Percentiles rank a stretch among this genome's conserved stretches.
Conservation (phyloP, 371 early-diverging fungal species). For the Fennellomyces sp. region DNA sequence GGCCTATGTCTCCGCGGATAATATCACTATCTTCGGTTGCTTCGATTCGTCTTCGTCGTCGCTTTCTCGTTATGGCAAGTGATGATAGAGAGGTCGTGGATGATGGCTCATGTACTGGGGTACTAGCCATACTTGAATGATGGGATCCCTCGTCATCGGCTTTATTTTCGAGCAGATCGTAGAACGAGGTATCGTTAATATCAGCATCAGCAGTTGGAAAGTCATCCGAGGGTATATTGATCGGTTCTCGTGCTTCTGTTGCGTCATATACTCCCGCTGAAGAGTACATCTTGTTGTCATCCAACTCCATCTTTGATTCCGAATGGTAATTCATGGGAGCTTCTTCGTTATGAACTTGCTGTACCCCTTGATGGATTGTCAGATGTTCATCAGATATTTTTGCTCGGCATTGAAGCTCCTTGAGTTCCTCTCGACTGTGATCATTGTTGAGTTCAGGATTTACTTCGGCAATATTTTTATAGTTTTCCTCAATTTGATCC, state of each 20-base stretch:
- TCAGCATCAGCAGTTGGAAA: neutral
- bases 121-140: neutral
- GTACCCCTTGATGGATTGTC: too few species aligned
- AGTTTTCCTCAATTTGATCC: neutral
- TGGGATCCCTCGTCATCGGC: neutral
- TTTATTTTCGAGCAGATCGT: conserved; percentile 2
- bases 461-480: too few species aligned
- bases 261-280: too few species aligned
- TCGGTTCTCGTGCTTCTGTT: neutral
- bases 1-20: neutral
- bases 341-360: too few species aligned
- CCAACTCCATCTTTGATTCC: too few species aligned
- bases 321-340: too few species aligned
- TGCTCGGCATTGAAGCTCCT: too few species aligned
- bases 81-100: neutral
- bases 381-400: too few species aligned
- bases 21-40: neutral
- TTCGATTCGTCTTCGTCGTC: neutral
- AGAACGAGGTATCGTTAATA: neutral
- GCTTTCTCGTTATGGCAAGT: neutral
- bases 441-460: too few species aligned
- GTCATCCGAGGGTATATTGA: neutral
- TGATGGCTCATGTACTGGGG: neutral
- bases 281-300: too few species aligned
- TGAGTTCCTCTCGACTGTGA: too few species aligned